These are phyloP conservation scores for Boletus subparvulus DNA, from an alignment of 768 basidiomycete genomes.

Conservation along the genomic window DNA sequence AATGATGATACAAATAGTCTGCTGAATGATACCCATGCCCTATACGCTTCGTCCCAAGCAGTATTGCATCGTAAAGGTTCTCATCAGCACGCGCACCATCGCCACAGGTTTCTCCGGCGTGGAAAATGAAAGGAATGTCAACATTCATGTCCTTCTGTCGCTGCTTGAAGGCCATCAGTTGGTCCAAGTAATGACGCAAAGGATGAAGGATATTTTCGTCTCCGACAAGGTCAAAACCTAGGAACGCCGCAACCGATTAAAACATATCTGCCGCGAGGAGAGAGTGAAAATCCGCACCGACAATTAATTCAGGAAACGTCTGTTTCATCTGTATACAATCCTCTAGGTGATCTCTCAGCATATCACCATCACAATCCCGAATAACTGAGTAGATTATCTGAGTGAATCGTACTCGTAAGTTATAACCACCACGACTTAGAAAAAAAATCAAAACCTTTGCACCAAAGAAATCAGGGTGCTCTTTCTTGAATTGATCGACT, in stretches of 20 bases:
- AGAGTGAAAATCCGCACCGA: conserved; percentile 42
- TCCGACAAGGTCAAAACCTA: conserved; percentile 82
- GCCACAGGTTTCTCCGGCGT: conserved; percentile 78
- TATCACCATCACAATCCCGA: conserved; percentile 52
- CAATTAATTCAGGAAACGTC: conserved; percentile 70
- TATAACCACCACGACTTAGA: neutral
- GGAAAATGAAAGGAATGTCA: conserved; percentile 70
- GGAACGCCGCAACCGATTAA: neutral
- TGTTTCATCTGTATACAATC: conserved; percentile 75
- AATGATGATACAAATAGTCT: neutral
- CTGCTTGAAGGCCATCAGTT: conserved; percentile 57
- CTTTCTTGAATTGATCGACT: conserved; percentile 55
- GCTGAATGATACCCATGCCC: conserved; percentile 63
- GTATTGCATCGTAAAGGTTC: conserved; percentile 77
- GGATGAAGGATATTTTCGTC: conserved; percentile 62
- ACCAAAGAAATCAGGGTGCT: conserved; percentile 60
- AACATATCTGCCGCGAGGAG: neutral
- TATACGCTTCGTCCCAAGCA: conserved; percentile 76
- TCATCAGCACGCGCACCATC: conserved; percentile 70
- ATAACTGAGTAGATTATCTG: conserved; percentile 74
- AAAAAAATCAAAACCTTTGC: conserved; percentile 47
- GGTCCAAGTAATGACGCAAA: conserved; percentile 60
- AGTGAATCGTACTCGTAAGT: neutral
- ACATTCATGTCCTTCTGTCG: conserved; percentile 57
- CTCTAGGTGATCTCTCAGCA: conserved; percentile 64